These are phyloP conservation scores for Pascua sp. DNA, from an alignment of 1,284 basidiomycete species.

Conservation along the genomic window DNA sequence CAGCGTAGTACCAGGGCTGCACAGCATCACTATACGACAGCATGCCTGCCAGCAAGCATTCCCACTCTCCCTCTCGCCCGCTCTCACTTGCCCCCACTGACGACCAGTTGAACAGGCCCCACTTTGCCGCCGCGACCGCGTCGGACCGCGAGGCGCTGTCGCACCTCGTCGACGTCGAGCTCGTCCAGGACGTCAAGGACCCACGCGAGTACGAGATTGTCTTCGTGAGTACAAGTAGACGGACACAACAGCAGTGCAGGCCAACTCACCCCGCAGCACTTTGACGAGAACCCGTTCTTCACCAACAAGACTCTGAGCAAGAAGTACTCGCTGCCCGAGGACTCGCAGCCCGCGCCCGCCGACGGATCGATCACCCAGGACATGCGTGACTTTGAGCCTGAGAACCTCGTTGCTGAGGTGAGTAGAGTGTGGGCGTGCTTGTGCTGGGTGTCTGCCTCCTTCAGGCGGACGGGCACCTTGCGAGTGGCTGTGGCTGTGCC, in stretches of 20 bases:
- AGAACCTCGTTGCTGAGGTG: conserved; percentile 28
- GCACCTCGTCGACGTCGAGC: conserved; percentile 42
- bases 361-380: conserved; percentile 38
- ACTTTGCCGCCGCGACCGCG: conserved; percentile 24
- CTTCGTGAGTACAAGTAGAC: conserved; percentile 42
- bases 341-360: conserved; percentile 21
- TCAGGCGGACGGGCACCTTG: not conserved
- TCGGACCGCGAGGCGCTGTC: conserved; percentile 43
- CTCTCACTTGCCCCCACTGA: no score
- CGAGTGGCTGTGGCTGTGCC: no score
- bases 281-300: conserved; percentile 50
- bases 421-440: conserved; percentile 7
- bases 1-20: no score
- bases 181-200: conserved; percentile 43
- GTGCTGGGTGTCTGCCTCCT: not conserved
- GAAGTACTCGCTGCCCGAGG: conserved; percentile 35
- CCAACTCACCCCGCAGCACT: conserved; percentile 27
- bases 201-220: conserved; percentile 44
- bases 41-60: no score
- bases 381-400: conserved; percentile 32
- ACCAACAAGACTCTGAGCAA: conserved; percentile 42
- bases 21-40: no score
- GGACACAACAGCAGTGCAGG: not conserved
- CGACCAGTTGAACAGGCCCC: conserved; percentile 7
- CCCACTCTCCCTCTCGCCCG: no score